Base-by-base conservation (phyloP, 2,329 filamentous ascomycete species). In the Sporothrix humicola region DNA sequence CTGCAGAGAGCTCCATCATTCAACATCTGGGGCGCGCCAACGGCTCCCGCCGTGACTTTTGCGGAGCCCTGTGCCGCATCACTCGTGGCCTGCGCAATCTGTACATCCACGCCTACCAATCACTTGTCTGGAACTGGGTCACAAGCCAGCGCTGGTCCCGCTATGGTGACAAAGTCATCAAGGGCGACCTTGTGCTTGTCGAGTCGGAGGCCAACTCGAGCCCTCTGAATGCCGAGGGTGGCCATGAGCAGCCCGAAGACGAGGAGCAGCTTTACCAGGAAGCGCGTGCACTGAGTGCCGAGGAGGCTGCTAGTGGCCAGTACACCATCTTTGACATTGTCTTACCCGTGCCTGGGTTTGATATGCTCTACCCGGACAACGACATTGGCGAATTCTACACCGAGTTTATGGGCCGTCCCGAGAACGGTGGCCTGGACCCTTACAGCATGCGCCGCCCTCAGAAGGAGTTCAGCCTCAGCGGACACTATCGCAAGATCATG, bases 31-130 rank as follows among this genome's bases (percentile, higher is more conserved):
- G 85, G 44, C 84, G 85, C 73, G 82, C 84, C 72, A 82, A 83
- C 59, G 79, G 82, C 73, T 85, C 86, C 26, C 82, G 83, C 54
- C 87, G 87, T 59, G 95, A 99, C 82, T 96, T 89, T 80, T 87
- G 93, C 74, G 95, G 95, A 31, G 94, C 96, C 0, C 82, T 99
- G 70, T 88, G 92, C 79, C 87, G 88, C 72, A 95, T 99, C 75
- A 92, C 92, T 31, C 88, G 95, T 20, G 93, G 93, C 68, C 85
- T 98, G 78, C 89, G 94, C 59, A 89, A 94, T 74, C 98, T 99
- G 92, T 99, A 98, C 80, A 91, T 97, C 17, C 96, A 99, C 81
- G 95, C 96, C 5, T 98, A 98, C 82, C 96, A 99, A 81, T 97
- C 93, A 6, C 88, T 94, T 52, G 91, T 99, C 9, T 99, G 95